Conservation (phyloP, 169 alveolate species). For the Plasmodium reichenowi region DNA sequence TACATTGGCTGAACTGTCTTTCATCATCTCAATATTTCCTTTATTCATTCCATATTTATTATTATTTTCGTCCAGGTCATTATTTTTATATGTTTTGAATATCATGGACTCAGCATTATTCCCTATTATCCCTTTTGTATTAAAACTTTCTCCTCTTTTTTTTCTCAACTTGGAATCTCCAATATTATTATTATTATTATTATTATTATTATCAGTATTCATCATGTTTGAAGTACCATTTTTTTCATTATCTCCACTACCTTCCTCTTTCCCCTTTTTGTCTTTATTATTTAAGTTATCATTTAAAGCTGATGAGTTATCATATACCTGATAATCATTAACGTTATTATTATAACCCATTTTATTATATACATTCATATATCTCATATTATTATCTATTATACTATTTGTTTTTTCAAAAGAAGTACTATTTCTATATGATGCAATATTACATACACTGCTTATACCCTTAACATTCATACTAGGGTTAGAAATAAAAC, state of each 20-base stretch:
- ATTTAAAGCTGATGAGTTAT: conserved; percentile 7
- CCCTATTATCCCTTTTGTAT: conserved; percentile 22
- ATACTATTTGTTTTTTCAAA: conserved; percentile 24
- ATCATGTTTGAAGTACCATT: background rate
- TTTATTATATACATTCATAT: conserved; percentile 37
- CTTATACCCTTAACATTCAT: conserved; percentile 23
- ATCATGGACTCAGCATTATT: conserved; percentile 4
- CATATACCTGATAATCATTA: conserved; percentile 33
- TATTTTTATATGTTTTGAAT: conserved; percentile 25
- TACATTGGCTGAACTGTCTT: background rate
- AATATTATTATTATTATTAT: background rate
- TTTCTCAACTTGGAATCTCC: background rate
- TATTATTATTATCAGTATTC: background rate
- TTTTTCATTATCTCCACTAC: background rate
- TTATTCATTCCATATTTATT: background rate
- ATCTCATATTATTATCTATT: conserved; percentile 36
- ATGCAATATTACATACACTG: conserved; percentile 6
- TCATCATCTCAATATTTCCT: conserved; percentile 11
- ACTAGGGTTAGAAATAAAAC: background rate
- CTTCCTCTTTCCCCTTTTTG: conserved; percentile 7
- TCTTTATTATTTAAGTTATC: conserved; percentile 13
- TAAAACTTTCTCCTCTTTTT: background rate
- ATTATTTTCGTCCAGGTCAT: conserved; percentile 11
- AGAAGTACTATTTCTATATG: conserved; percentile 4
- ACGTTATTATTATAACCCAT: conserved; percentile 18